Base-by-base conservation (phyloP, 2,329 filamentous ascomycete species). In the Fusarium drepaniforme region DNA sequence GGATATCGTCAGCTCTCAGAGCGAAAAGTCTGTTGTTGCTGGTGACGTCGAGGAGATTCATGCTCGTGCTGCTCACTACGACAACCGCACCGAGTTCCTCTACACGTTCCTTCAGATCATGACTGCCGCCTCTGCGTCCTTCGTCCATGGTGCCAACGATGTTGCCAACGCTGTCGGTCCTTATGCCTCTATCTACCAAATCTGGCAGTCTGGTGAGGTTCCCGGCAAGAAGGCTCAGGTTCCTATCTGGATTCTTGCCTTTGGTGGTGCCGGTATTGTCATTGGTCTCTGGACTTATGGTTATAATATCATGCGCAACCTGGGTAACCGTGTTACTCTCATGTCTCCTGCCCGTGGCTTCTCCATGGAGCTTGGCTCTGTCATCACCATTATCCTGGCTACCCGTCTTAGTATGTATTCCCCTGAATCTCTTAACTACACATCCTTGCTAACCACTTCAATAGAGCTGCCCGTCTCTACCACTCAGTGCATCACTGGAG, bases 81-180 rank as follows among this genome's bases (percentile, higher is more conserved):
- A 91, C 80, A 92, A 92, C 83, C 87, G 88, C 72, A 85, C 88
- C 74, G 90, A 92, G 81, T 89, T 89, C 82, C 84, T 90, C 59
- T 92, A 89, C 81, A 89, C 88, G 8, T 91, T 90, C 81, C 85
- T 90, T 35, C 90, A 91, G 75, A 81, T 91, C 76, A 85, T 90
- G 82, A 90, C 90, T 7, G 90, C 91, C 12, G 88, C 88, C 74
- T 90, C 90, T 37, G 89, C 90, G 16, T 91, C 90, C 5, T 92
- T 93, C 72, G 88, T 89, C 3, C 91, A 93, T 82, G 91, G 91
- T 28, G 90, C 90, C 75, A 93, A 93, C 80, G 91, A 93, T 71
- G 89, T 93, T 23, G 85, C 89, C 76, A 93, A 88, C 79, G 90
- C 90, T 33, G 87, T 91, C 65, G 90, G 90, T 0, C 91, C 91